Conservation (phyloP, 2,329 filamentous ascomycete genomes). For the Helotiales sp. region DNA sequence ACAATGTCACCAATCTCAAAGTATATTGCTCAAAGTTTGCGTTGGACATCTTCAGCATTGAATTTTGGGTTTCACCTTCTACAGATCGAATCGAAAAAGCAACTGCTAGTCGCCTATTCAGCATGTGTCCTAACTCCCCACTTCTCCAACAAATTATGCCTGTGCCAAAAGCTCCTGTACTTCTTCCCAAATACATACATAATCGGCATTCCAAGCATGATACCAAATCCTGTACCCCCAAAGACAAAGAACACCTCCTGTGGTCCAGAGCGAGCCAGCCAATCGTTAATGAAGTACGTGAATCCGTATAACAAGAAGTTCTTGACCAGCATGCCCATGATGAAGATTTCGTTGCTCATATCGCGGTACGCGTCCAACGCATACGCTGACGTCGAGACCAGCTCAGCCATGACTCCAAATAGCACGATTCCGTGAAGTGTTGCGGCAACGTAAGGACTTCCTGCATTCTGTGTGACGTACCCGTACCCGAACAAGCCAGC, state of each 20-base stretch:
- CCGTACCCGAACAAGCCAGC: slow-evolving; percentile 50
- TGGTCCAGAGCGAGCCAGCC: slow-evolving; percentile 38
- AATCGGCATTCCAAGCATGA: slow-evolving; percentile 32
- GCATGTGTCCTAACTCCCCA: slow-evolving; percentile 28
- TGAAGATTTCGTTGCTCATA: slow-evolving; percentile 48
- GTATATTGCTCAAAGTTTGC: not conserved
- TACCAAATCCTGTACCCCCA: slow-evolving; percentile 20
- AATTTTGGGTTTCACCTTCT: not conserved
- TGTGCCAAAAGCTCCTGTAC: slow-evolving; percentile 39
- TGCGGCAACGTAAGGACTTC: slow-evolving; percentile 42
- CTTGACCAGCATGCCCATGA: slow-evolving; percentile 48
- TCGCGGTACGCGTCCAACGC: slow-evolving; percentile 48
- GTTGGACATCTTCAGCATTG: not conserved
- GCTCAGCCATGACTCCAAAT: slow-evolving; percentile 45
- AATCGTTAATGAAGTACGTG: slow-evolving; percentile 34
- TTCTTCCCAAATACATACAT: slow-evolving; percentile 41
- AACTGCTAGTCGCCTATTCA: slow-evolving; percentile 15
- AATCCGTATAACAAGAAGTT: slow-evolving; percentile 45
- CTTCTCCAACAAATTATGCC: slow-evolving; percentile 28
- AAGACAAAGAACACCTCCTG: slow-evolving; percentile 32
- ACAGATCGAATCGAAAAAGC: not conserved
- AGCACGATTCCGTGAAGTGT: slow-evolving; percentile 45
- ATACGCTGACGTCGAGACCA: slow-evolving; percentile 45
- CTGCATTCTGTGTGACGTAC: slow-evolving; percentile 35
- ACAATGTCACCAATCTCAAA: not conserved